Base-by-base conservation (phyloP, 176 grass and related monocot genomes). In the Hordeum vulgare region DNA sequence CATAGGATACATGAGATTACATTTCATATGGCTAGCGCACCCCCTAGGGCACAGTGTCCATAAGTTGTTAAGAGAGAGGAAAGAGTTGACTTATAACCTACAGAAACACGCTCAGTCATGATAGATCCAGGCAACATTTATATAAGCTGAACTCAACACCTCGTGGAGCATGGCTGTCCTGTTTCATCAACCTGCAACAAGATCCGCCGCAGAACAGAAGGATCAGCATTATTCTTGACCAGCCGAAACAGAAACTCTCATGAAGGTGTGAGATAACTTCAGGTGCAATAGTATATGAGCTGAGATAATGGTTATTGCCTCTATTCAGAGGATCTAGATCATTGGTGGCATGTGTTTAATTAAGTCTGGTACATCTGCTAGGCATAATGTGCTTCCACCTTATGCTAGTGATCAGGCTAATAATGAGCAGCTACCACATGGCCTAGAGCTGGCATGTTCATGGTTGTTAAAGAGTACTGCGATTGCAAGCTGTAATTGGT, bases 61-160 rank as follows among this genome's bases (percentile, higher is more conserved):
- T 4, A 14, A 70, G 17, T 44, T 77, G 28, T 57, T 67, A 41
- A 24, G 71, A 56, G 26, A 77, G 8, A 78, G 17, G 39, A 45
- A 47, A 79, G 14, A 36, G 26, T 34, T 36, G 53, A 71, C 51
- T 25, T 59, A 18, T 59, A 18, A 23, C 21, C 75, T 78, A 28
- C 15, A 51, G 58, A 44, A 71, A 66, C 42, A 73, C 42, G 71
- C 71, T 31, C 37, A 36, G 60, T 61, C 27, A n/a, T 60, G 26
- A 45, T 23, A 10, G 12, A 12, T 39, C 31, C 74, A 58, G 51
- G 49, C 34, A 35, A 57, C 75, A 25, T 57, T 26, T 45, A 60
- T 53, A 77, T 72, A 71, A 79, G 9, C 37, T 69, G 74, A 77
- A 59, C 75, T 85, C 83, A 78, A 44, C 66, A 15, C 66, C 23